phyloP scores from a whole-genome alignment of 257 asterid species.

The Leptodermis oblonga region DNA sequence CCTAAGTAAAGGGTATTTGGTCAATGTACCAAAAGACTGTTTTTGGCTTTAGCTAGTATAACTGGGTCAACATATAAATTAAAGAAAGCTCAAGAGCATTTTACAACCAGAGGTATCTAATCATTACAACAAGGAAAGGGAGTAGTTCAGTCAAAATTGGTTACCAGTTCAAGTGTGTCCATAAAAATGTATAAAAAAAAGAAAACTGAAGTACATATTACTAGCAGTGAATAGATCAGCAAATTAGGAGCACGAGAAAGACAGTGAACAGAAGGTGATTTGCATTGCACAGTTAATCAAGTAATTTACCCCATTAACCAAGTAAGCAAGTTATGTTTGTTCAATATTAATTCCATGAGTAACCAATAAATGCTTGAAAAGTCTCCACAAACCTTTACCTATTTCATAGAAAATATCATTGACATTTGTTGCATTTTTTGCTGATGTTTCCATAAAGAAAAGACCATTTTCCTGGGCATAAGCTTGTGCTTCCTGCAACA shows the following conservation, averaged over 20 bases:
- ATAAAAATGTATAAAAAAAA: not conserved
- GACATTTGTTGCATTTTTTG: slow-evolving; percentile 37
- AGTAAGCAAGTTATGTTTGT: not conserved
- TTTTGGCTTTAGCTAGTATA: not conserved
- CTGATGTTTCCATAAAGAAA: slow-evolving; percentile 39
- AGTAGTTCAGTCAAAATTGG: not conserved
- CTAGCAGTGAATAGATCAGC: not conserved
- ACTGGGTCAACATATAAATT: not conserved
- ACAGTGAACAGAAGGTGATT: not conserved
- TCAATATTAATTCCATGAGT: not conserved
- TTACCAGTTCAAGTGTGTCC: not conserved
- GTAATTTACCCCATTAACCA: not conserved
- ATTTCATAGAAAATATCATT: slow-evolving; percentile 37
- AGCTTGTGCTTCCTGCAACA: slow-evolving; percentile 31
- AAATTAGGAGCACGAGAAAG: not conserved
- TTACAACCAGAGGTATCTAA: too few relatives aligned
- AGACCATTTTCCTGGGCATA: slow-evolving; percentile 38
- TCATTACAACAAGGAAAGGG: too few relatives aligned
- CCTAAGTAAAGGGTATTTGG: not conserved
- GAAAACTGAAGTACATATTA: not conserved
- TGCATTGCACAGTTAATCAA: not conserved
- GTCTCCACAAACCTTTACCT: slow-evolving; percentile 17
- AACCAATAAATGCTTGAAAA: not conserved
- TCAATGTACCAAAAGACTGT: not conserved
- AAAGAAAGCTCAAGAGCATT: not conserved